Percentiles rank a stretch among this genome's conserved stretches.
Conservation (phyloP, 2,329 filamentous ascomycete species). For the Aspergillus melleus region DNA sequence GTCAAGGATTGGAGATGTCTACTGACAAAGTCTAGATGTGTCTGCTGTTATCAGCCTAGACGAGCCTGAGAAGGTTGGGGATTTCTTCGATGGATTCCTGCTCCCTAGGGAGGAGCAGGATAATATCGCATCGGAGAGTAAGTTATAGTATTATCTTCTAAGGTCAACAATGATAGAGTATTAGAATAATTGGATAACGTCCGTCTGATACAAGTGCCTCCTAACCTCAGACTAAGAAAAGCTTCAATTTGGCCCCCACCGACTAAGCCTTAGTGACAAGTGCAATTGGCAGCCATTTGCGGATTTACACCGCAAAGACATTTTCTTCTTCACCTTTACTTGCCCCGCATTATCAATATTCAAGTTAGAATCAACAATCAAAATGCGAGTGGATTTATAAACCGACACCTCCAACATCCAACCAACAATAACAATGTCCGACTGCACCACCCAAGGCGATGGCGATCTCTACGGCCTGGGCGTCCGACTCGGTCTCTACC, state of each 20-base stretch:
- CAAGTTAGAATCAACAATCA: too few species aligned
- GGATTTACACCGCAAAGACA: too few species aligned
- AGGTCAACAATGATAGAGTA: too few species aligned
- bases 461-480: not conserved
- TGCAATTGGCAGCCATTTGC: too few species aligned
- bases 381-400: too few species aligned
- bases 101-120: conserved; percentile 14
- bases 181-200: too few species aligned
- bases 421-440: not conserved
- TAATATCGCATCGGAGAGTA: conserved; percentile 4
- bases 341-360: too few species aligned
- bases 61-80: conserved; percentile 32
- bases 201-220: too few species aligned
- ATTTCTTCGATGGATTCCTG: conserved; percentile 39
- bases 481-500: not conserved
- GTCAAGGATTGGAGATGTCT: not conserved
- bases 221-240: too few species aligned
- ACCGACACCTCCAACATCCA: not conserved
- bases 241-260: too few species aligned
- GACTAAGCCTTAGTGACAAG: too few species aligned
- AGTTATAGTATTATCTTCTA: not conserved
- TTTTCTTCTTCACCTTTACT: too few species aligned
- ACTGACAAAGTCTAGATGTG: conserved; percentile 32
- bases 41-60: conserved; percentile 38
- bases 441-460: not conserved